Evolutionary conservation across 768 basidiomycete genomes (phyloP).

Genomic region (Suillus weaverae): DNA sequence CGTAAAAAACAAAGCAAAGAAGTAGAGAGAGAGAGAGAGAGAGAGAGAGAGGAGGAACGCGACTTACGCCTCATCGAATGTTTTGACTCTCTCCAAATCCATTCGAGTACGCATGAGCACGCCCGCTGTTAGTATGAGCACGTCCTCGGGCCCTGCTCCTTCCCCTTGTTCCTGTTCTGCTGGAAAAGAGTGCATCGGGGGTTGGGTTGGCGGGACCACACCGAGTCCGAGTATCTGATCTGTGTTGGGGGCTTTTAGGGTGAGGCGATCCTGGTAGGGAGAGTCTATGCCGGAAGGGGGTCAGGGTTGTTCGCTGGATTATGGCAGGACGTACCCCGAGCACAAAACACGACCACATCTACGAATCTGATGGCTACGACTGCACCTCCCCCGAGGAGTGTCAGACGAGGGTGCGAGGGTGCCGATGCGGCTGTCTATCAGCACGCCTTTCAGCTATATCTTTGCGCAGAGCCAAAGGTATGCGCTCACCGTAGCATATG

Average conservation of each 20-base stretch:
- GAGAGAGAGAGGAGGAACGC: neutral
- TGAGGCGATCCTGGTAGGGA: conserved; percentile 69
- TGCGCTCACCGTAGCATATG: conserved; percentile 66
- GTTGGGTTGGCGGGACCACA: conserved; percentile 33
- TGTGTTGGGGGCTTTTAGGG: conserved; percentile 58
- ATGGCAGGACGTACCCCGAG: conserved; percentile 48
- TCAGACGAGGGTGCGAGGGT: conserved; percentile 70
- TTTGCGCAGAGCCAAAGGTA: neutral
- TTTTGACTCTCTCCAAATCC: conserved; percentile 58
- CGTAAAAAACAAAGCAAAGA: neutral
- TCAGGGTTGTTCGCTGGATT: neutral
- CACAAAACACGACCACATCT: conserved; percentile 72
- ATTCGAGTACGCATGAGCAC: conserved; percentile 68
- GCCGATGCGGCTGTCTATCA: conserved; percentile 63
- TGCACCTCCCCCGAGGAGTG: conserved; percentile 57
- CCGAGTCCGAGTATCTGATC: conserved; percentile 75
- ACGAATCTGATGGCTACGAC: conserved; percentile 69
- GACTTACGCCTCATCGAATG: conserved; percentile 65
- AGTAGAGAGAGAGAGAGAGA: too few species aligned
- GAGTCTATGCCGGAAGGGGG: conserved; percentile 45
- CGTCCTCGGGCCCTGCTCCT: conserved; percentile 9
- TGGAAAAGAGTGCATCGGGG: conserved; percentile 20
- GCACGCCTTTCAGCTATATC: neutral
- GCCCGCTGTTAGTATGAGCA: conserved; percentile 54
- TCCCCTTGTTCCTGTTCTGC: conserved; percentile 12